Evolutionary conservation across 2,329 filamentous ascomycete species (phyloP), one percentile per base, ranked within the genome.

Genomic region (Aspergillus pseudoglaucus): DNA sequence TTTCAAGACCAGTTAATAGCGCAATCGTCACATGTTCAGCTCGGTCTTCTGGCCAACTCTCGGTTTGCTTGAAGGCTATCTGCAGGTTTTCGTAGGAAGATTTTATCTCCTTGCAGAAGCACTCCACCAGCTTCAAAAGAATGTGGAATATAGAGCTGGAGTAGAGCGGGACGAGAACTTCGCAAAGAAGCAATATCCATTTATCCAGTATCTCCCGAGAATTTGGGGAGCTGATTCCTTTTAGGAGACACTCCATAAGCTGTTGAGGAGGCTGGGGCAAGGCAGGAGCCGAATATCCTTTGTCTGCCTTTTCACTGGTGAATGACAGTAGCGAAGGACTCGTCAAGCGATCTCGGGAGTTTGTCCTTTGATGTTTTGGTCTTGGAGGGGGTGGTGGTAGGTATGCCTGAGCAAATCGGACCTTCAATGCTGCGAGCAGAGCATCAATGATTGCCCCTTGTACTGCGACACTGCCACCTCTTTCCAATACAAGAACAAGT

Each of bases 1-100:
- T 89, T 67, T 98, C 93, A 1, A 98, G 77, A 0, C 89, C 93
- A 54, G 94, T 91, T n/a, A 98, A 75, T 1, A 98, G 75, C n/a
- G 86, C 84, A 42, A 94, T 88, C 1, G 66, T 71, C 15, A 65
- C 63, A 51, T 70, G 67, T 88, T 89, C 5, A 80, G 88, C 44
- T 72, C 77, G 57, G 67, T 71, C 59, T 52, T 67, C 60, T 4
- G 65, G 54, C 65, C 47, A 73, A 59, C 48, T 63, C 43, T 52
- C 64, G 44, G 45, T 69, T 60, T 55, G 72, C 57, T 66, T 72
- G 70, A 71, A 71, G 15, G 62, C 60, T 27, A 59, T 55, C 57
- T 85, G 82, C 5, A 97, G 75, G 41, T 82, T 80, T 18, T 79
- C 73, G 65, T 96, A 96, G 0, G 84, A 86, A 43, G 72, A 68